Percentiles rank a stretch among this genome's conserved stretches.
Conservation (phyloP, 1,139 yeast species). For the Yamadazyma jaroonii region DNA sequence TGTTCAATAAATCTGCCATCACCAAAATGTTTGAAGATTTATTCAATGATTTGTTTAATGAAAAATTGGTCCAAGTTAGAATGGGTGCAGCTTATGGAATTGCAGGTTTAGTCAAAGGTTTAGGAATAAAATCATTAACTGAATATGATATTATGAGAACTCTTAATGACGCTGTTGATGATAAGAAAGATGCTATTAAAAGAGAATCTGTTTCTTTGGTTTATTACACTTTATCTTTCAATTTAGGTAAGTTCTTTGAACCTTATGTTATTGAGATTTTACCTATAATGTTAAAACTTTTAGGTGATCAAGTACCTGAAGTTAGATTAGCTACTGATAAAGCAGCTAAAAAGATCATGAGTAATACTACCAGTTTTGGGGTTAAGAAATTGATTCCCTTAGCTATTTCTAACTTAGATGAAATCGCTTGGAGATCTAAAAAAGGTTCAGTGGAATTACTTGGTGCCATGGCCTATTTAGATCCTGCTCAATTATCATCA, state of each 20-base stretch:
- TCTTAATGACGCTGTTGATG: conserved; percentile 84
- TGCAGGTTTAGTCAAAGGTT: conserved; percentile 89
- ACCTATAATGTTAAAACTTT: conserved; percentile 73
- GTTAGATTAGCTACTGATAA: conserved; percentile 87
- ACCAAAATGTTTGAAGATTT: conserved; percentile 55
- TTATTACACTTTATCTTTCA: conserved; percentile 77
- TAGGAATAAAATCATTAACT: conserved; percentile 74
- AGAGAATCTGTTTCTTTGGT: conserved; percentile 90
- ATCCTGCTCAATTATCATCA: conserved; percentile 88
- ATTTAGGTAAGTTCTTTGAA: conserved; percentile 76
- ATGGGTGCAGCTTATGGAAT: conserved; percentile 97
- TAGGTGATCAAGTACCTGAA: conserved; percentile 83
- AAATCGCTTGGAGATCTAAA: conserved; percentile 93
- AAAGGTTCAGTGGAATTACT: conserved; percentile 94
- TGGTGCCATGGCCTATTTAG: conserved; percentile 97
- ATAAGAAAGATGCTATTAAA: conserved; percentile 67
- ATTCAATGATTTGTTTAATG: conserved; percentile 51
- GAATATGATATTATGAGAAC: conserved; percentile 75
- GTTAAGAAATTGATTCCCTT: conserved; percentile 88
- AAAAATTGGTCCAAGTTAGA: conserved; percentile 53
- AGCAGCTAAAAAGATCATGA: conserved; percentile 89
- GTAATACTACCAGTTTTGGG: conserved; percentile 87
- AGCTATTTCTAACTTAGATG: conserved; percentile 82
- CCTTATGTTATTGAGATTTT: conserved; percentile 90
- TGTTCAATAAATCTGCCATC: conserved; percentile 46